Conservation (phyloP, 2,329 filamentous ascomycete genomes). For the Diplodia intermedia region DNA sequence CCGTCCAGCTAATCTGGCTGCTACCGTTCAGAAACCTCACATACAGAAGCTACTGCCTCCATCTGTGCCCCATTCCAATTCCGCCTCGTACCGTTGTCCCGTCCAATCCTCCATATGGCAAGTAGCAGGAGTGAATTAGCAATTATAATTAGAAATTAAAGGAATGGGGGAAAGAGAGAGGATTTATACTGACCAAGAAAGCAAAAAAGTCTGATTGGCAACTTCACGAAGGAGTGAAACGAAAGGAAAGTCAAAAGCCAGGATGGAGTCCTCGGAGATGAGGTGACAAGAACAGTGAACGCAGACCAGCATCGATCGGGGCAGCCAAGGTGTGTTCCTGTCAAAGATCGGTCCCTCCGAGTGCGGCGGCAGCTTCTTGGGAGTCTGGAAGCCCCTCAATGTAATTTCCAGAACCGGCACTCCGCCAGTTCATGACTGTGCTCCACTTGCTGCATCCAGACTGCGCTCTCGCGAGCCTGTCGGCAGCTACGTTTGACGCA, state of each 20-base stretch:
- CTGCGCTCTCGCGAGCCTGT: neutral
- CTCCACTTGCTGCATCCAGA: neutral
- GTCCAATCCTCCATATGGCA: neutral
- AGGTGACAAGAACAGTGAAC: neutral
- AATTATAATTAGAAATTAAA: conserved; percentile 4
- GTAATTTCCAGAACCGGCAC: neutral
- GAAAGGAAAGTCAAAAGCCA: no score
- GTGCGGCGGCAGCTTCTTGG: neutral
- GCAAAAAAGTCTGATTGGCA: neutral
- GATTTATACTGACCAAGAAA: neutral
- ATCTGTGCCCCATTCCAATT: neutral
- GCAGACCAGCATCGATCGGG: neutral
- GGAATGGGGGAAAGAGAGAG: neutral
- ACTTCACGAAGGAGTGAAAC: neutral
- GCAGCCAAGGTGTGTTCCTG: neutral
- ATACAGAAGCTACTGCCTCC: neutral
- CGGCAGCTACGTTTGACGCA: neutral
- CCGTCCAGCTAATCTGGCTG: neutral
- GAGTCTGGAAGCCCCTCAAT: neutral
- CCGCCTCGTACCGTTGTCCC: neutral
- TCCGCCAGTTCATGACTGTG: neutral
- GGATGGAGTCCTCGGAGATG: no score
- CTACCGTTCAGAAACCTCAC: neutral
- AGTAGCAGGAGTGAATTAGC: neutral
- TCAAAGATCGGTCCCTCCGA: neutral